Evolutionary conservation across 164 flowering plant species (phyloP).

Genomic region (Piper betle): DNA sequence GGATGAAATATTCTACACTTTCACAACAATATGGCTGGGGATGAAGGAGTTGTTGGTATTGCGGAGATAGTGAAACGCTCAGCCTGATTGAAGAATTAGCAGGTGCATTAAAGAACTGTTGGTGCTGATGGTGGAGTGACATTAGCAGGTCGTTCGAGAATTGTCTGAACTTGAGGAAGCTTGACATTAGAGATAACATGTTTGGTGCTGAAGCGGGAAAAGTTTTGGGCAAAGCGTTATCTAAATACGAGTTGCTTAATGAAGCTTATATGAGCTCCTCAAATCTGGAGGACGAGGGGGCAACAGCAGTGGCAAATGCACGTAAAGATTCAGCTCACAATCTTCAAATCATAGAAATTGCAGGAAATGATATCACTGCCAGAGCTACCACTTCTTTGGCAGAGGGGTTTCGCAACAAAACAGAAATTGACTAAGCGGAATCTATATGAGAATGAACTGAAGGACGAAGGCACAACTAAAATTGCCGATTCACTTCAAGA

Average conservation of each 20-base stretch:
- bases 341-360: slow-evolving; percentile 64
- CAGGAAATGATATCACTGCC: slow-evolving; percentile 76
- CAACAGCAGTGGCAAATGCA: slow-evolving; percentile 40
- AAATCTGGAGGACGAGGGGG: slow-evolving; percentile 72
- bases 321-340: slow-evolving; percentile 44
- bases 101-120: slow-evolving; percentile 89
- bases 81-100: slow-evolving; percentile 63
- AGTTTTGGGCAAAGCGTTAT: slow-evolving; percentile 46
- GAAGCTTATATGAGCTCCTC: slow-evolving; percentile 67
- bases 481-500: slow-evolving; percentile 45
- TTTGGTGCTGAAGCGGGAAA: slow-evolving; percentile 66
- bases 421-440: slow-evolving; percentile 40
- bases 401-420: slow-evolving; percentile 39
- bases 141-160: slow-evolving; percentile 42
- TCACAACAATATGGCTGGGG: slow-evolving; percentile 93
- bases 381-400: slow-evolving; percentile 47
- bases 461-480: slow-evolving; percentile 55
- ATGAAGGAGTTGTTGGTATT: slow-evolving; percentile 81
- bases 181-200: slow-evolving; percentile 86
- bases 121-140: slow-evolving; percentile 73
- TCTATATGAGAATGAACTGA: slow-evolving; percentile 70
- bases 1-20: slow-evolving; percentile 66
- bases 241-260: slow-evolving; percentile 22
- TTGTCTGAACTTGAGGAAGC: slow-evolving; percentile 49
- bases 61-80: slow-evolving; percentile 59